Base-by-base conservation (phyloP, 2,329 filamentous ascomycete species). In the Penicillium olsonii region DNA sequence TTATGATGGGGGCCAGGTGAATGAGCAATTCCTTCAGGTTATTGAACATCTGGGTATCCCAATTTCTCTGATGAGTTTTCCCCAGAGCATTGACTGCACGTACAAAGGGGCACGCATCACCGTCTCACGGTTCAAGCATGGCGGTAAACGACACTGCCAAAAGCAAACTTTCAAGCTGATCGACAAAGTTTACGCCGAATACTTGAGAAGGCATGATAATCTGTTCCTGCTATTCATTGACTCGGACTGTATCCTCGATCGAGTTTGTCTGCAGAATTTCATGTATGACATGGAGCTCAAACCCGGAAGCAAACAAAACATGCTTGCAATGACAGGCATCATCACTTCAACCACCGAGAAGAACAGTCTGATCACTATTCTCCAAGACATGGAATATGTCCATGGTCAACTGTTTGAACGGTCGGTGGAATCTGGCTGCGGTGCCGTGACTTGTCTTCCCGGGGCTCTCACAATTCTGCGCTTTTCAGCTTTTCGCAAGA, bases 231-330 rank as follows among this genome's bases (percentile, higher is more conserved):
- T 97, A 10, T 97, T 97, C 73, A 96, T 97, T 67, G 92, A 97
- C 74, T 96, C 92, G 0, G 92, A 97, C 68, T 97, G 94, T 71
- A 94, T 96, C 54, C 78, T 97, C 42, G 92, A 97, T 75, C 83
- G 85, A 50, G 84, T 92, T 34, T 97, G 92, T 68, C 83, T 97
- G 52, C 92, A 96, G 68, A 97, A 96, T 70, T 97, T 97, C 72
- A 89, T 97, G 75, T 96, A 94, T 71, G 92, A 97, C 68, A 97
- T 97, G 94, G 91, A 97, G 71, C 78, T 97, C 53, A 96, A 92
- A 70, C 92, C 92, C 1, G 92, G 92, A 46, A 95, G 92, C 73
- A 85, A 88, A 66, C 84, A 86, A 66, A 90, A 95, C 68, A 96
- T 96, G 90, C 79, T 97, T 65, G 92, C 92, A 45, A 96, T 96